These are phyloP conservation scores for Phoma sp. DNA, from an alignment of 2,329 filamentous ascomycete species.

Conservation along the genomic window DNA sequence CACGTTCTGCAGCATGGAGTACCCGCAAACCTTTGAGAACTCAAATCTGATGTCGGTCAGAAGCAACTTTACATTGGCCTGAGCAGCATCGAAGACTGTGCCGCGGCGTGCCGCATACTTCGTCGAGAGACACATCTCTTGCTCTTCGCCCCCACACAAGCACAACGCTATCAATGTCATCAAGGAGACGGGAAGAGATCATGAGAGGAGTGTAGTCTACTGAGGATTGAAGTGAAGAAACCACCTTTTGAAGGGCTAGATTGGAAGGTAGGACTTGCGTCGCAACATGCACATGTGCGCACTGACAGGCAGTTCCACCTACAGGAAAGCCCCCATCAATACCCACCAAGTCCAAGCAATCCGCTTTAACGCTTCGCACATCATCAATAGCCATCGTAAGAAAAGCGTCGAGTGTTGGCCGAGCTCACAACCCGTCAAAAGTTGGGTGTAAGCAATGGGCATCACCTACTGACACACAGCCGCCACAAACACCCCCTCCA, in stretches of 20 bases:
- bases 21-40: neutral
- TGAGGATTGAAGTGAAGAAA: constrained; percentile 30
- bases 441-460: constrained; percentile 8
- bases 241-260: constrained; percentile 27
- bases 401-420: constrained; percentile 9
- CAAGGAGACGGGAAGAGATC: constrained; percentile 26
- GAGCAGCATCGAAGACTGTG: neutral
- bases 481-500: constrained; percentile 34
- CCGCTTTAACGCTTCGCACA: constrained; percentile 10
- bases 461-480: constrained; percentile 28
- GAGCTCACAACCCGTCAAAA: constrained; percentile 9
- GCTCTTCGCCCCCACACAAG: neutral
- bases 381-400: constrained; percentile 5
- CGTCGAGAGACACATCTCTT: neutral
- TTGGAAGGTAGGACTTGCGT: constrained; percentile 28
- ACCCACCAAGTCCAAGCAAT: constrained; percentile 29
- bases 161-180: neutral
- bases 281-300: neutral
- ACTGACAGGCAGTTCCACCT: constrained; percentile 1
- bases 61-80: neutral
- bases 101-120: no score
- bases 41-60: neutral
- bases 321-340: constrained; percentile 21
- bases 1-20: neutral
- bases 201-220: constrained; percentile 23